phyloP scores from a whole-genome alignment of 2,329 filamentous ascomycete genomes.

The Microdochium bolleyi region DNA sequence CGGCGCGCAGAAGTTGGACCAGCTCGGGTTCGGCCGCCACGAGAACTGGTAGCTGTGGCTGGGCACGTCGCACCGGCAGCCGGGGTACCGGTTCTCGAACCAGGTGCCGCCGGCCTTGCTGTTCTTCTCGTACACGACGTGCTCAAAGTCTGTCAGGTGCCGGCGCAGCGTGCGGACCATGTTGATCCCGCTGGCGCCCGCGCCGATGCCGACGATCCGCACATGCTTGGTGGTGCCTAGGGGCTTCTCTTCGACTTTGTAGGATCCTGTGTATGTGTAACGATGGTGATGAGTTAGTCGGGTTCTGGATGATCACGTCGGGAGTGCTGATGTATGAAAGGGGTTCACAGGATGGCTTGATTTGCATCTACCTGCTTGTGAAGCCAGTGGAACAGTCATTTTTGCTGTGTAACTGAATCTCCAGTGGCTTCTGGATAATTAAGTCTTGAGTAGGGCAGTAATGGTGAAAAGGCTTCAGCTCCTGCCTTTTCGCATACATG shows the following conservation, averaged over 20 bases:
- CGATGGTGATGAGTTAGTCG: background rate
- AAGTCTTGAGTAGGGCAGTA: too few relatives aligned
- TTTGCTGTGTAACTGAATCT: background rate
- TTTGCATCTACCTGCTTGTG: background rate
- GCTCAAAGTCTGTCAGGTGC: constrained; percentile 32
- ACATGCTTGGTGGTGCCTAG: constrained; percentile 29
- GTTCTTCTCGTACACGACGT: constrained; percentile 49
- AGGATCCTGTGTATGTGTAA: constrained; percentile 8
- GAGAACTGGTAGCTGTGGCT: constrained; percentile 57
- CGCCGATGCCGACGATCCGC: constrained; percentile 35
- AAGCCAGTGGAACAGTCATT: background rate
- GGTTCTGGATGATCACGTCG: background rate
- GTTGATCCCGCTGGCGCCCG: constrained; percentile 35
- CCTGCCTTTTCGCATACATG: too few relatives aligned
- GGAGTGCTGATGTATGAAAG: background rate
- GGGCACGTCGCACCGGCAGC: constrained; percentile 48
- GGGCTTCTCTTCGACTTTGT: constrained; percentile 26
- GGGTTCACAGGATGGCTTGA: too few relatives aligned
- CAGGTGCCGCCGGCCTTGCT: constrained; percentile 47
- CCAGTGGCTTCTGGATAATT: too few relatives aligned
- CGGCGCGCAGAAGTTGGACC: constrained; percentile 48
- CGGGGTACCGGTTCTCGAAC: constrained; percentile 51
- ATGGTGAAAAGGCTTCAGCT: too few relatives aligned
- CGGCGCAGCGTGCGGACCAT: constrained; percentile 34
- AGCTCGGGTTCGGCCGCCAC: constrained; percentile 50